Evolutionary conservation across 1,139 yeast species (phyloP), one percentile per base, ranked within the genome.

Genomic region (Nematodospora anomalae): DNA sequence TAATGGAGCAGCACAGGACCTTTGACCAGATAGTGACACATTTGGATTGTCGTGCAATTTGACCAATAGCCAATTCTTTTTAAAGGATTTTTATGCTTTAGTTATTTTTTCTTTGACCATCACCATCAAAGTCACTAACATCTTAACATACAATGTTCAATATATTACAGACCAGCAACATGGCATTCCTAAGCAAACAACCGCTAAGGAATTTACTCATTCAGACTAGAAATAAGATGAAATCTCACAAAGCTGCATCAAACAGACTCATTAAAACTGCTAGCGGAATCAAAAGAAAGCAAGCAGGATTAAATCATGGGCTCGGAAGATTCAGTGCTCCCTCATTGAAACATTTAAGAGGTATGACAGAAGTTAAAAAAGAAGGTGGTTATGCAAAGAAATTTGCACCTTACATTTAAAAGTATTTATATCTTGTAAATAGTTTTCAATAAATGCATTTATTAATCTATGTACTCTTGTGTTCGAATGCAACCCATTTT

Each of bases 231-330:
- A 65, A 49, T 40, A 71, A 71, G 39, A 66, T 76, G 64, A 83
- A 82, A 57, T 75, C 89, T 6, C 85, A 82, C 53, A 77, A 82
- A 52, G 81, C 88, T 6, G 84, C 95, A 7, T 89, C 90, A 33
- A 86, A 84, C 57, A 75, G 96, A 62, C 83, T 90, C 79, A 76
- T 86, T 58, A 81, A 79, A 50, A 80, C 83, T n/a, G 73, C 73
- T 3, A 55, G 57, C 32, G 71, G 71, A 22, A 58, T 57, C 52
- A 74, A 73, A 53, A 67, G 81, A 54, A 87, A 87, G 41, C 83
- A 80, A 51, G 86, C 95, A 14, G 95, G 96, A 8, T 78, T 96
- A 64, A 85, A 86, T 51, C 97, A 89, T 60, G 97, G 97, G 33
- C 89, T 88, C 53, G 88, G 90, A 3, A 92, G 95, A 16, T 89